phyloP scores from a whole-genome alignment of 805 yeast species.

The Peterozyma toletana region DNA sequence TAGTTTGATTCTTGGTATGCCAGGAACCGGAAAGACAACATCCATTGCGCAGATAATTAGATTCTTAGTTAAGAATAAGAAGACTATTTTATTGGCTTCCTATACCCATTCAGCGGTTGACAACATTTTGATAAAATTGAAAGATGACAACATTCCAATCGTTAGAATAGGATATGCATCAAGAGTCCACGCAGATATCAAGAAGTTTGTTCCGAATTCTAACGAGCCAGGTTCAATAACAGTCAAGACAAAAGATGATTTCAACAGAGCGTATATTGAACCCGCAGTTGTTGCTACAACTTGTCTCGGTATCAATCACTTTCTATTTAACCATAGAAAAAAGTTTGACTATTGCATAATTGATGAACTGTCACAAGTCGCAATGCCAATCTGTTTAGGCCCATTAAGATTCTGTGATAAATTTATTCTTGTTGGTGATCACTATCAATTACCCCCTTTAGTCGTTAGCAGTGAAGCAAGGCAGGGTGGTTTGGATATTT shows the following conservation, averaged over 20 bases:
- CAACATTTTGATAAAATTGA: conserved; percentile 75
- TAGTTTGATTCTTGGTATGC: conserved; percentile 88
- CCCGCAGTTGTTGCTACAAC: conserved; percentile 85
- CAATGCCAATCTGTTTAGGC: conserved; percentile 86
- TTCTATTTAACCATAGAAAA: conserved; percentile 43
- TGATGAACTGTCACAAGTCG: conserved; percentile 95
- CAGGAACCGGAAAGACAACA: conserved; percentile 96
- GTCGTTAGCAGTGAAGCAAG: conserved; percentile 65
- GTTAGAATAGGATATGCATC: conserved; percentile 60
- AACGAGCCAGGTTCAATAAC: conserved; percentile 19
- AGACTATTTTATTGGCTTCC: conserved; percentile 71
- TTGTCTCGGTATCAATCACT: conserved; percentile 67
- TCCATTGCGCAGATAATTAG: conserved; percentile 73
- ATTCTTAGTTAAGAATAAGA: conserved; percentile 49
- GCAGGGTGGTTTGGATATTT: conserved; percentile 57
- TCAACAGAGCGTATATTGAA: conserved; percentile 36
- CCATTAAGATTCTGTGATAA: conserved; percentile 73
- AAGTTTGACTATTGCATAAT: conserved; percentile 87
- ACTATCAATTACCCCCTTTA: conserved; percentile 86
- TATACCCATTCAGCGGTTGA: conserved; percentile 97
- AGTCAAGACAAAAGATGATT: conserved; percentile 35
- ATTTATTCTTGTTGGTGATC: conserved; percentile 95
- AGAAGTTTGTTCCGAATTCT: conserved; percentile 40
- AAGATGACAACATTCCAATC: conserved; percentile 37
- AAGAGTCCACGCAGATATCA: conserved; percentile 57